Percentiles rank a stretch among this genome's conserved stretches.
Evolutionary conservation across 352 stramenopile species (phyloP).

Genomic region (Thalassiosira mediterranea): DNA sequence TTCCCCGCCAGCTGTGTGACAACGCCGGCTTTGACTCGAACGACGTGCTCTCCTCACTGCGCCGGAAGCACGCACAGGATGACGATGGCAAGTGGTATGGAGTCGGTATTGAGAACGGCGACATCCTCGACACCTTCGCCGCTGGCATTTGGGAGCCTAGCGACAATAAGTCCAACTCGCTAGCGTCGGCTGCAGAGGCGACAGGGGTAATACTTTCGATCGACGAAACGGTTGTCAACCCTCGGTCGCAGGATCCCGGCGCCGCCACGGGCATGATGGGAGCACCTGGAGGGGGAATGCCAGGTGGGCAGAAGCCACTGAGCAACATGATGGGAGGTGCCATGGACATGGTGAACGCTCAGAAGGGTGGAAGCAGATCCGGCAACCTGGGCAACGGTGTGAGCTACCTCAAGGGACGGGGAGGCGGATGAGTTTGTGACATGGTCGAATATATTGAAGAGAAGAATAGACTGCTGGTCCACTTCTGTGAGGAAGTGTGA

Average conservation of each 20-base stretch:
- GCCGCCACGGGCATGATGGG: conserved; percentile 71
- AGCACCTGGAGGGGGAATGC: conserved; percentile 24
- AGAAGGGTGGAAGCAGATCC: conserved; percentile 64
- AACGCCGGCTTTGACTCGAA: conserved; percentile 99
- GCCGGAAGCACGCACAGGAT: conserved; percentile 95
- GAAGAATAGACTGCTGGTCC: no score
- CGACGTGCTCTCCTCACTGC: conserved; percentile 96
- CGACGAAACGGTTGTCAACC: conserved; percentile 99
- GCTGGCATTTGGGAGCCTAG: conserved; percentile 98
- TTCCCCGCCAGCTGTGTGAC: conserved; percentile 96
- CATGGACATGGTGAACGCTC: conserved; percentile 79
- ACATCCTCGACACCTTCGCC: conserved; percentile 97
- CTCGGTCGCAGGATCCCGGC: conserved; percentile 93
- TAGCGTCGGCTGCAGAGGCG: conserved; percentile 95
- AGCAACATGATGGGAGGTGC: conserved; percentile 82
- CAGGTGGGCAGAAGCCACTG: conserved; percentile 53
- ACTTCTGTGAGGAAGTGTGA: no score
- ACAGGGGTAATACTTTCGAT: conserved; percentile 98
- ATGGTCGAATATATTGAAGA: no score
- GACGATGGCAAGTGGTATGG: conserved; percentile 94
- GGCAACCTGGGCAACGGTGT: conserved; percentile 80
- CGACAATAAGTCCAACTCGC: conserved; percentile 98
- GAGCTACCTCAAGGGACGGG: conserved; percentile 81
- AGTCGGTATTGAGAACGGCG: conserved; percentile 96
- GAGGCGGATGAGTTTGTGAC: conserved; percentile 35